Conservation (phyloP, 169 alveolate genomes). For the Cryptosporidium sp. region DNA sequence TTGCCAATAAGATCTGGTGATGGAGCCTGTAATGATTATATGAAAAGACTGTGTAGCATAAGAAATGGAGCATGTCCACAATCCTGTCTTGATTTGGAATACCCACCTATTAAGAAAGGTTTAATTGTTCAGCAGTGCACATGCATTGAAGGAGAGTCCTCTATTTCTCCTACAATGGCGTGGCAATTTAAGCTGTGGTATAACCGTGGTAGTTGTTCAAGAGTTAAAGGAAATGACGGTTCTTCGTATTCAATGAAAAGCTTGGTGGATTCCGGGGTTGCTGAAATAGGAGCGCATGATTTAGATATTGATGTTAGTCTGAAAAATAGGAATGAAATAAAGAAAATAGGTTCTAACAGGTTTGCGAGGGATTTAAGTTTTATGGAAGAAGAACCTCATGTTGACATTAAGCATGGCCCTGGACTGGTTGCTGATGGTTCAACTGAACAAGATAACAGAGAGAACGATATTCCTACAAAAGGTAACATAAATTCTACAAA, state of each 20-base stretch:
- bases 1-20: slow-evolving; percentile 13
- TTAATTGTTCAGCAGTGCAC: slow-evolving; percentile 73
- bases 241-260: slow-evolving; percentile 46
- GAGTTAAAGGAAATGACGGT: slow-evolving; percentile 50
- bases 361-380: slow-evolving; percentile 61
- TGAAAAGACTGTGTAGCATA: slow-evolving; percentile 69
- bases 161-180: slow-evolving; percentile 62
- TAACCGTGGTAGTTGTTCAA: slow-evolving; percentile 54
- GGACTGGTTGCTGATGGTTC: slow-evolving; percentile 20
- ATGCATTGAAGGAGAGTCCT: slow-evolving; percentile 31
- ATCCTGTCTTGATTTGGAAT: slow-evolving; percentile 37
- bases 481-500: slow-evolving; percentile 14
- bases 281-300: slow-evolving; percentile 27
- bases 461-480: slow-evolving; percentile 21
- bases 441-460: slow-evolving; percentile 15
- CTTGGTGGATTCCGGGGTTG: slow-evolving; percentile 5
- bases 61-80: slow-evolving; percentile 75
- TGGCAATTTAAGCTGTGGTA: slow-evolving; percentile 72
- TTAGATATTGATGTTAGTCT: slow-evolving; percentile 1
- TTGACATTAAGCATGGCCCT: slow-evolving; percentile 37
- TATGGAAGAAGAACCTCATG: neutral
- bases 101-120: slow-evolving; percentile 60
- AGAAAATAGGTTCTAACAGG: slow-evolving; percentile 35
- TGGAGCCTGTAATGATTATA: slow-evolving; percentile 51
- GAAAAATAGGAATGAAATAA: slow-evolving; percentile 7